phyloP scores from a whole-genome alignment of 495 filamentous ascomycete genomes.

The Alectoria sarmentosa region DNA sequence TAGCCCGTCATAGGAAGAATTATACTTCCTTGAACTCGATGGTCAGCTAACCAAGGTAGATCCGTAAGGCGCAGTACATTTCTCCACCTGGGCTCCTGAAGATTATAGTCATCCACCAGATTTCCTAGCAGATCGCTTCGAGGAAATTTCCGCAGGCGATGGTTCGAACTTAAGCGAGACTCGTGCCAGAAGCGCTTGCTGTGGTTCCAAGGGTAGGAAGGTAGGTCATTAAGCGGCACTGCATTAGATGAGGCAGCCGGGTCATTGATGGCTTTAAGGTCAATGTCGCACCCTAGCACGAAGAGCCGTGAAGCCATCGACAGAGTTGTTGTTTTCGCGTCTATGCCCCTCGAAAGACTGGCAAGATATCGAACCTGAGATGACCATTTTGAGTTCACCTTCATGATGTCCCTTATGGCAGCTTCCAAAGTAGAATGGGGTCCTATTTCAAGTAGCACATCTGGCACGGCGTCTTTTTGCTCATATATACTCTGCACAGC shows the following conservation, averaged over 20 bases:
- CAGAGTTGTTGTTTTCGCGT: too few species aligned
- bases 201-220: constrained; percentile 38
- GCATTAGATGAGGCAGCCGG: background rate
- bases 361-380: too few species aligned
- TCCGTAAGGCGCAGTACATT: constrained; percentile 38
- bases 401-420: too few species aligned
- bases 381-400: too few species aligned
- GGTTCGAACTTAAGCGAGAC: constrained; percentile 21
- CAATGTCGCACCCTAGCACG: too few species aligned
- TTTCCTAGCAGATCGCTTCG: constrained; percentile 31
- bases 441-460: too few species aligned
- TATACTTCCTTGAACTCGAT: constrained; percentile 32
- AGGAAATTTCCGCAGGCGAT: background rate
- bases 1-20: constrained; percentile 41
- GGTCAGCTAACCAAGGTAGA: constrained; percentile 44
- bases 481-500: too few species aligned
- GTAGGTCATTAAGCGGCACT: constrained; percentile 32
- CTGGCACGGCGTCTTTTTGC: too few species aligned
- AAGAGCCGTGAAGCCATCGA: background rate
- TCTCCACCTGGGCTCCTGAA: constrained; percentile 44
- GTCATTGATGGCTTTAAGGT: background rate
- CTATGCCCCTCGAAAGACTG: too few species aligned
- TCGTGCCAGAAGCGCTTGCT: constrained; percentile 32
- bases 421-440: too few species aligned
- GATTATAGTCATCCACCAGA: constrained; percentile 32